phyloP scores from a whole-genome alignment of 805 yeast species.

The Saccharomyces eubayanus region DNA sequence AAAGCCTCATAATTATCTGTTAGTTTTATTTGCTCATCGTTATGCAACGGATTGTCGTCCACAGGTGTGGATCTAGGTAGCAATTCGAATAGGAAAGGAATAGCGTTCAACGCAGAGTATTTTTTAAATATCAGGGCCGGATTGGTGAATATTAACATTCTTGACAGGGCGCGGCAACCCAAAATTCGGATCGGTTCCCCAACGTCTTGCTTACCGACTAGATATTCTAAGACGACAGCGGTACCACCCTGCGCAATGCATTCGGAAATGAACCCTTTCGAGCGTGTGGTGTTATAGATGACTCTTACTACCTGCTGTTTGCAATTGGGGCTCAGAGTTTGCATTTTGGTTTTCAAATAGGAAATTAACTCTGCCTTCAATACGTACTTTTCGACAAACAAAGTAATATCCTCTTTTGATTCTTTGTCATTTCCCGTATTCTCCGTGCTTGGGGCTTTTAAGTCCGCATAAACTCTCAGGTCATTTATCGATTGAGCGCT shows the following conservation, averaged over 20 bases:
- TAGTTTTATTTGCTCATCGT: slow-evolving; percentile 14
- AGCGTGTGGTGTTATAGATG: slow-evolving; percentile 27
- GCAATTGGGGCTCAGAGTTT: slow-evolving; percentile 16
- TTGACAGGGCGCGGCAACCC: slow-evolving; percentile 39
- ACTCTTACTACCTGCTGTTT: slow-evolving; percentile 29
- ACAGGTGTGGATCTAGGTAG: slow-evolving; percentile 11
- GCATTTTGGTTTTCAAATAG: slow-evolving; percentile 7
- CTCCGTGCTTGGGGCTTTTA: slow-evolving; percentile 17
- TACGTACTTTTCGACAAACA: slow-evolving; percentile 16
- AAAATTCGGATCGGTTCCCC: slow-evolving; percentile 21
- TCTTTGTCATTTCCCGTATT: slow-evolving; percentile 11
- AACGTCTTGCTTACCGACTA: slow-evolving; percentile 17
- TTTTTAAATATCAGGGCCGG: slow-evolving; percentile 39
- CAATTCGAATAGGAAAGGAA: slow-evolving; percentile 41
- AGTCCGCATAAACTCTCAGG: slow-evolving; percentile 27
- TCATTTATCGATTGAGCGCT: slow-evolving; percentile 20
- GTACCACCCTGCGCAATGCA: slow-evolving; percentile 43
- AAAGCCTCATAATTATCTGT: slow-evolving; percentile 45
- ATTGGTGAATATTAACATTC: slow-evolving; percentile 37
- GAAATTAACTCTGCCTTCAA: slow-evolving; percentile 19
- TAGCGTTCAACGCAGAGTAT: slow-evolving; percentile 34
- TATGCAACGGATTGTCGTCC: slow-evolving; percentile 4
- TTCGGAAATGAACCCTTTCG: slow-evolving; percentile 16
- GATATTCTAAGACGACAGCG: slow-evolving; percentile 33
- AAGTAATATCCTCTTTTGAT: slow-evolving; percentile 13